phyloP scores from a whole-genome alignment of 2,329 filamentous ascomycete species.

The Clonostachys chloroleuca region DNA sequence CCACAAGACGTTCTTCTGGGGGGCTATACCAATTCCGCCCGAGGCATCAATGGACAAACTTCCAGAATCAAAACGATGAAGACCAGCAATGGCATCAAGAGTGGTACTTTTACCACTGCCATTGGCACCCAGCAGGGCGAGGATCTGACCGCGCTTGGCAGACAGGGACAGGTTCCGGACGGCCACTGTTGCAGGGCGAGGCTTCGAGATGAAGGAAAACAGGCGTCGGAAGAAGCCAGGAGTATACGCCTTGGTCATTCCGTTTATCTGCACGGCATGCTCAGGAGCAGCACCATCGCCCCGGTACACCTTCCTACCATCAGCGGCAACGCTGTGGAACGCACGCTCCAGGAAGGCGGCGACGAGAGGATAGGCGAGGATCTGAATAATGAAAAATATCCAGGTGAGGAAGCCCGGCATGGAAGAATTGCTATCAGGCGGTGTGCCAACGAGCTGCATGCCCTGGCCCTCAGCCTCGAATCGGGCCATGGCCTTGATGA shows the following conservation, averaged over 20 bases:
- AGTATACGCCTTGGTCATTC: slow-evolving; percentile 71
- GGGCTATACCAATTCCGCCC: slow-evolving; percentile 69
- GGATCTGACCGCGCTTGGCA: slow-evolving; percentile 70
- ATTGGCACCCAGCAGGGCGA: slow-evolving; percentile 64
- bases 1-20: slow-evolving; percentile 76
- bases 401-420: slow-evolving; percentile 69
- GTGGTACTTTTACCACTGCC: slow-evolving; percentile 73
- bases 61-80: slow-evolving; percentile 44
- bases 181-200: slow-evolving; percentile 64
- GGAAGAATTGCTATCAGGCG: slow-evolving; percentile 58
- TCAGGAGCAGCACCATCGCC: slow-evolving; percentile 20
- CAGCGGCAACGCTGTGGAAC: slow-evolving; percentile 45
- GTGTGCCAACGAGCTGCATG: slow-evolving; percentile 53
- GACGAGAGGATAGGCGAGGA: slow-evolving; percentile 62
- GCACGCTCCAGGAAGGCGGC: slow-evolving; percentile 67
- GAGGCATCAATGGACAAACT: slow-evolving; percentile 60
- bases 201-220: slow-evolving; percentile 37
- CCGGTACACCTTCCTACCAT: slow-evolving; percentile 37
- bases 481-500: slow-evolving; percentile 66
- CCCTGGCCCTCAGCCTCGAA: slow-evolving; percentile 59
- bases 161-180: slow-evolving; percentile 67
- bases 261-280: slow-evolving; percentile 62
- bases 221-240: slow-evolving; percentile 55
- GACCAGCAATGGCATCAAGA: slow-evolving; percentile 20
- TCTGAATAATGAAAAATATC: slow-evolving; percentile 70